Base-by-base conservation (phyloP, 2,329 filamentous ascomycete species). In the Paraphaeosphaeria sporulosa region DNA sequence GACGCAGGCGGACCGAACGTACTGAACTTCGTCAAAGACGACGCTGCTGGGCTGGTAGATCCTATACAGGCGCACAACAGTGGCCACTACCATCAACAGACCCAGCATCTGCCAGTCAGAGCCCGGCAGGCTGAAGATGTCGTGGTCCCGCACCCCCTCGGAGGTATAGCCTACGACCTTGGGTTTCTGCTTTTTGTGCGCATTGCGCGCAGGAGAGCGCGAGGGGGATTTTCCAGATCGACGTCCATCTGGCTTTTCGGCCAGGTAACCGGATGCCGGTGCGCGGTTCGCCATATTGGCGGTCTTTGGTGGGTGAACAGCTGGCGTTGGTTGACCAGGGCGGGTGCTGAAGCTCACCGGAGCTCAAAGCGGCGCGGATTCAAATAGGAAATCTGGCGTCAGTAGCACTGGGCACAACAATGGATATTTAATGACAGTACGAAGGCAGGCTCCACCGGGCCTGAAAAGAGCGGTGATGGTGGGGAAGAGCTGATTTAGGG, bases 21-120 rank as follows among this genome's bases (percentile, higher is more conserved):
- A 97, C 93, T 99, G 95, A 78, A 99, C 95, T 83, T 99, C 95
- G 79, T 99, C 95, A 78, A 99, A 99, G 68, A 99, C 95, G 63
- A 99, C 95, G 73, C 94, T 97, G 73, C 89, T 90, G 58, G 95
- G 95, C 78, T 97, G 93, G 78, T 96, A 97, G 81, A 99, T 97
- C 75, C 93, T 89, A 84, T 96, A 99, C 65, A 98, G 82, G 66
- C 95, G 91, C 67, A 99, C 92, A 66, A 89, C 82, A 57, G 90
- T 85, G 53, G 91, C 92, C 64, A 97, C 71, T 19, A 93, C 68
- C 54, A 93, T 96, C 67, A 98, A 80, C 53, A 85, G 80, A 21
- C 87, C 81, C 77, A 96, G 85, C 64, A 92, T 79, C 79, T 92
- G 87, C 82, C 95, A 97, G 81, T 98, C 95, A 25, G 89, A 90